Evolutionary conservation across 257 asterid genomes (phyloP).

Genomic region (Solanum gracilifrons): DNA sequence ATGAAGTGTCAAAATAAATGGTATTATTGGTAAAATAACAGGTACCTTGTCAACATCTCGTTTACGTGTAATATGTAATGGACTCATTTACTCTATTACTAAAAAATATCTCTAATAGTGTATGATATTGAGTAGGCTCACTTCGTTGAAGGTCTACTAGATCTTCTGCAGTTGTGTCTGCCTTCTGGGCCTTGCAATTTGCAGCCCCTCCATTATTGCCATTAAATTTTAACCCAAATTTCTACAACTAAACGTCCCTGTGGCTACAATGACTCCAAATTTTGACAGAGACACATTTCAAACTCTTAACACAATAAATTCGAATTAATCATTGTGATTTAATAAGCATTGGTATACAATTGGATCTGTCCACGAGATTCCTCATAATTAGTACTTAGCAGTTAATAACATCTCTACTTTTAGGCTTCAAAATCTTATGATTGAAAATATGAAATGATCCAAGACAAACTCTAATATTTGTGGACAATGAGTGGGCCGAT

Average conservation of each 20-base stretch:
- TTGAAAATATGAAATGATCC: background rate
- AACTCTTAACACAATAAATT: background rate
- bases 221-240: background rate
- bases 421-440: background rate
- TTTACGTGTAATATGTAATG: background rate
- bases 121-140: background rate
- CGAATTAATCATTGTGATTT: background rate
- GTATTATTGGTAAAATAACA: background rate
- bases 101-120: background rate
- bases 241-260: background rate
- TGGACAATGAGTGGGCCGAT: background rate
- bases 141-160: background rate
- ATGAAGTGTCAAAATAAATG: background rate
- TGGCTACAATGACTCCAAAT: background rate
- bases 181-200: background rate
- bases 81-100: background rate
- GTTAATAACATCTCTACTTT: background rate
- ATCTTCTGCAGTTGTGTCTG: background rate
- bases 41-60: conserved; percentile 8
- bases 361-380: background rate
- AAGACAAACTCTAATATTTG: background rate
- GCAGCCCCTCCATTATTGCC: background rate
- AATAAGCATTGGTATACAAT: background rate
- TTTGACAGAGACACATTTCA: background rate
- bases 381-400: background rate